Conservation (phyloP, 768 basidiomycete genomes). For the Zangia roseola region DNA sequence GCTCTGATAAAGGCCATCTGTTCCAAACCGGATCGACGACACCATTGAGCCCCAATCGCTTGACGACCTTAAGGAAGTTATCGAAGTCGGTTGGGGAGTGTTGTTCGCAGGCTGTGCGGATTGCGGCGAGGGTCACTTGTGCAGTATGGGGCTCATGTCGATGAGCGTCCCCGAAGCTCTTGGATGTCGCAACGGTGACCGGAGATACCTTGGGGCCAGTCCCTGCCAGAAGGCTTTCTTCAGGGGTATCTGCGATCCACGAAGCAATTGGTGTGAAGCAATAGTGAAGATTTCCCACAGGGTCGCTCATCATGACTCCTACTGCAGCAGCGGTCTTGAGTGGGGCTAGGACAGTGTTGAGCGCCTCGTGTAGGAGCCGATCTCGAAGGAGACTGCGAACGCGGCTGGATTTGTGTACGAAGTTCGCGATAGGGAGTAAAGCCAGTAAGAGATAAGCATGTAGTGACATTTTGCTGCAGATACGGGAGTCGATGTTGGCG, state of each 20-base stretch:
- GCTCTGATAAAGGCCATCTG: constrained; percentile 35
- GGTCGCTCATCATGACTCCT: constrained; percentile 22
- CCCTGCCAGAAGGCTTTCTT: neutral
- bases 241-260: constrained; percentile 20
- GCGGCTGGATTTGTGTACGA: constrained; percentile 11
- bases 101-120: constrained; percentile 1
- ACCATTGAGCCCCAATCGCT: constrained; percentile 1
- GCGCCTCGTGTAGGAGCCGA: constrained; percentile 18
- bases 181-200: constrained; percentile 29
- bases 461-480: too few species aligned
- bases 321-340: constrained; percentile 16
- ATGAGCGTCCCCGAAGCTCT: constrained; percentile 31
- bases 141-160: constrained; percentile 26
- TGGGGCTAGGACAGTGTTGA: constrained; percentile 16
- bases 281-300: constrained; percentile 16
- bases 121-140: constrained; percentile 18
- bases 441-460: constrained; percentile 17
- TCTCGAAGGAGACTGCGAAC: constrained; percentile 12
- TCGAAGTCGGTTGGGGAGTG: constrained; percentile 1
- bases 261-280: constrained; percentile 24
- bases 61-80: neutral
- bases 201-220: too few species aligned
- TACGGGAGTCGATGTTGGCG: too few species aligned
- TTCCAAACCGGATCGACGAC: too few species aligned
- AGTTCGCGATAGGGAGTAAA: constrained; percentile 24